Base-by-base conservation (phyloP, 23 red algal species). In the Porphyridium purpureum region DNA sequence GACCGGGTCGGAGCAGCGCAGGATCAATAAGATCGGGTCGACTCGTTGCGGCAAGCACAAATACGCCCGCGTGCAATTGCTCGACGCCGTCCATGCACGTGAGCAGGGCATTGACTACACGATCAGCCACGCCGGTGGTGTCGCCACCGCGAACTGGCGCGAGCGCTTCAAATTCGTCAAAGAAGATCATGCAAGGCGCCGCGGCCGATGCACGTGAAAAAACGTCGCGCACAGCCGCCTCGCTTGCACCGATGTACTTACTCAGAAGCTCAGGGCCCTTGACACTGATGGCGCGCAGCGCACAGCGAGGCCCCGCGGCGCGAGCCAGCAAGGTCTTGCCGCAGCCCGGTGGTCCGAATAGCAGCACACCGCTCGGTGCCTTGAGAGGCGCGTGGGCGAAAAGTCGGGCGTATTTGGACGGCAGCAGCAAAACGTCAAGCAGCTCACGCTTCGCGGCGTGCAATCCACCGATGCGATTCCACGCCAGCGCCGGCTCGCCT, bases 21-120 rank as follows among this genome's bases (percentile, higher is more conserved):
- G 79, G 66, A 60, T 94, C 88, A 15, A 94, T 66, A 27, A 94
- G 60, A 62, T 94, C 88, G 17, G 88, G 88, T 8, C 88, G 61
- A 41, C 66, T 79, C 5, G 74, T 85, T 0, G 88, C 88, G 26
- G 78, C 88, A 9, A 94, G 70, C 27, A 94, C 75, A 64, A 84
- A 84, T 17, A 94, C 70, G 35, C 55, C 69, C 20, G 27, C 47
- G 21, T 60, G 24, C 8, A 74, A 31, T 1, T 52, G 42, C 54
- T 66, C 71, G 9, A 77, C 71, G 5, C 71, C 71, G 49, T 77
- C 71, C 59, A 77, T 31, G 4, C 38, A 50, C 14, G 71, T 66
- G 2, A 77, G 35, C 17, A 77, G 47, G 2, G 71, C 24, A 46
- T 77, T 77, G 27, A 77, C 71, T 1, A 77, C 31, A 0, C 71